These are phyloP conservation scores for Sparassis latifolia DNA, from an alignment of 1,284 basidiomycete species.

Conservation along the genomic window DNA sequence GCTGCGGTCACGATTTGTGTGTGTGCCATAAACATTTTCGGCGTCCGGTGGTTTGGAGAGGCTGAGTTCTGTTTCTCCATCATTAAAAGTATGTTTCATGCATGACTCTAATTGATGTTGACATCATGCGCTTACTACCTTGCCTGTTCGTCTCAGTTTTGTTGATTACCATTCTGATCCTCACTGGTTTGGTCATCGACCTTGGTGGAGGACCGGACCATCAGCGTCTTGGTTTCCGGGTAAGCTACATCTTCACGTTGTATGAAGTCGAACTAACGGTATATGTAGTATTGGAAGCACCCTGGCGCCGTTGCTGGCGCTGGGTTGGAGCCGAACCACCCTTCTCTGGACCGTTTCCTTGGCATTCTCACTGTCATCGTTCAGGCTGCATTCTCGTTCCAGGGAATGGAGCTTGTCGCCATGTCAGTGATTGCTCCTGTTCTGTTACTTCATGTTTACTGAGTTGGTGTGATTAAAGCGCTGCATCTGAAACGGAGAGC, in stretches of 20 bases:
- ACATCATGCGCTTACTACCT: neutral
- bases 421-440: conserved; percentile 39
- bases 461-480: conserved; percentile 30
- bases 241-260: conserved; percentile 17
- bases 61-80: conserved; percentile 61
- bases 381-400: conserved; percentile 80
- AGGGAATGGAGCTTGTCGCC: conserved; percentile 80
- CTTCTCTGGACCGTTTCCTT: conserved; percentile 54
- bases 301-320: conserved; percentile 53
- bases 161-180: conserved; percentile 54
- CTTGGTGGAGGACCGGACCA: conserved; percentile 62
- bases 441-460: conserved; percentile 9
- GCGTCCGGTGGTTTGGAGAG: conserved; percentile 47
- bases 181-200: conserved; percentile 64
- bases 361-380: conserved; percentile 64
- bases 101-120: neutral
- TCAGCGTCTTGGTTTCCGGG: conserved; percentile 57
- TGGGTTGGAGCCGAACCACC: conserved; percentile 36
- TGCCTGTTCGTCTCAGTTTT: conserved; percentile 31
- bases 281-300: conserved; percentile 60
- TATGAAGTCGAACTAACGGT: neutral
- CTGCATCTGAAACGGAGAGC: conserved; percentile 70
- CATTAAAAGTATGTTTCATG: conserved; percentile 44
- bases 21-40: conserved; percentile 70
- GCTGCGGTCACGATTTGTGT: conserved; percentile 54